Evolutionary conservation across 2,329 filamentous ascomycete species (phyloP).

Genomic region (Nakataea oryzae): DNA sequence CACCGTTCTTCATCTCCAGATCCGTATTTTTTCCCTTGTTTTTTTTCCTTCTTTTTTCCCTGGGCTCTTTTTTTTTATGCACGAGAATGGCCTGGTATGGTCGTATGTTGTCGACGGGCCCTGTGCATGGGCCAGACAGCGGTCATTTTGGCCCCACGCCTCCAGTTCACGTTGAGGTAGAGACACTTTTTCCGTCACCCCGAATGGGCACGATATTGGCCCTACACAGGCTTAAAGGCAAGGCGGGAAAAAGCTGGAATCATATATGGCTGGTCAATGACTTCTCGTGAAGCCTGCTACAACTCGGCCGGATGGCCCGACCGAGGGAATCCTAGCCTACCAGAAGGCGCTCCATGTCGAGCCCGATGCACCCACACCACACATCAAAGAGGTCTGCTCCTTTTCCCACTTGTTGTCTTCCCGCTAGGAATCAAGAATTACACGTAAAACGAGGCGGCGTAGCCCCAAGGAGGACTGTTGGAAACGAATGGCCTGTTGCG

Average conservation of each 20-base stretch:
- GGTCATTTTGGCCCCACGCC: too few species aligned
- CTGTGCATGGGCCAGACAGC: too few species aligned
- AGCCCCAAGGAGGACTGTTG: neutral
- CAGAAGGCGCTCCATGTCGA: neutral
- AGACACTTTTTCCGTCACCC: too few species aligned
- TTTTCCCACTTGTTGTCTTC: too few species aligned
- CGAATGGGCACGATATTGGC: too few species aligned
- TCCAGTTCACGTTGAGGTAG: too few species aligned
- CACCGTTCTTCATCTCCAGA: too few species aligned
- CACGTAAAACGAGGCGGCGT: neutral
- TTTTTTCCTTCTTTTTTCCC: neutral
- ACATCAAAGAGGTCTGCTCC: neutral
- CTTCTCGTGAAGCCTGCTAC: neutral
- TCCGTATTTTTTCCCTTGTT: neutral
- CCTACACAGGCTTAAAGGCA: too few species aligned
- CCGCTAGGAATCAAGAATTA: neutral
- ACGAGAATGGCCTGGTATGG: neutral
- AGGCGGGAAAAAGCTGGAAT: neutral
- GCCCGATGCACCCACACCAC: neutral
- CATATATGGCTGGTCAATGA: neutral
- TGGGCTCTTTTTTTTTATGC: neutral
- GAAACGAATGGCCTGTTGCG: neutral
- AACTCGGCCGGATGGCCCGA: neutral
- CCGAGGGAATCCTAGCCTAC: neutral
- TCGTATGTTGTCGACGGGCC: neutral